These are phyloP conservation scores for Saccharomyces hybrid DNA, from an alignment of 1,139 yeast species.

Conservation along the genomic window DNA sequence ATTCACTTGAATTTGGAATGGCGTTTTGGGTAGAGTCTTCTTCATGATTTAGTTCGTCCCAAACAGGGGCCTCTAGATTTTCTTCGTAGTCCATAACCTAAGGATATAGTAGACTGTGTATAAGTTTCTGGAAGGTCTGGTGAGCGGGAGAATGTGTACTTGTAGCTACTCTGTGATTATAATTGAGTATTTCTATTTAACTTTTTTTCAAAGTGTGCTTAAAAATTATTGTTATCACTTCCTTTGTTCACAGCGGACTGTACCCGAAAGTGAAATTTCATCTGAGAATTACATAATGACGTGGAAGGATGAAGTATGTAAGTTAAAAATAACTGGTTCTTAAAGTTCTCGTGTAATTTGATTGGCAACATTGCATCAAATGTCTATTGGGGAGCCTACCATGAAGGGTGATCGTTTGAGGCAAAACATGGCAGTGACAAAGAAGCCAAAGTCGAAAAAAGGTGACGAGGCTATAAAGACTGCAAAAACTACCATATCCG, in stretches of 20 bases:
- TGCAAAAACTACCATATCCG: not conserved
- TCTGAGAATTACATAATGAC: not conserved
- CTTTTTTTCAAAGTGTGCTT: not conserved
- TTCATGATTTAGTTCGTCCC: constrained; percentile 23
- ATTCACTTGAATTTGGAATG: not conserved
- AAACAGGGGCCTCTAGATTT: constrained; percentile 26
- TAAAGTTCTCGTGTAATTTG: not conserved
- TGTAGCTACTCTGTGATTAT: not conserved
- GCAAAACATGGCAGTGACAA: not conserved
- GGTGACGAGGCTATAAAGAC: not conserved
- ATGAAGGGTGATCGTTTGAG: constrained; percentile 1
- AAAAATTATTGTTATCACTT: not conserved
- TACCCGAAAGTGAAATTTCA: not conserved
- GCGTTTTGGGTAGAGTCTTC: not conserved
- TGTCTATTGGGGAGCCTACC: not conserved
- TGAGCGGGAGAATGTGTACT: not conserved
- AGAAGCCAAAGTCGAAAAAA: constrained; percentile 3
- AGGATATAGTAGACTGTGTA: not conserved
- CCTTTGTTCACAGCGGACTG: not conserved
- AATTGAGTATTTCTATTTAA: not conserved
- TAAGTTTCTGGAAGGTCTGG: not conserved
- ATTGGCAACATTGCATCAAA: not conserved
- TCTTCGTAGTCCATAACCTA: constrained; percentile 21
- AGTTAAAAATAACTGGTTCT: not conserved
- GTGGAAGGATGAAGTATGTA: not conserved